Percentiles rank a stretch among this genome's conserved stretches.
phyloP scores from a whole-genome alignment of 2,329 filamentous ascomycete genomes.

The Aspergillus felis region DNA sequence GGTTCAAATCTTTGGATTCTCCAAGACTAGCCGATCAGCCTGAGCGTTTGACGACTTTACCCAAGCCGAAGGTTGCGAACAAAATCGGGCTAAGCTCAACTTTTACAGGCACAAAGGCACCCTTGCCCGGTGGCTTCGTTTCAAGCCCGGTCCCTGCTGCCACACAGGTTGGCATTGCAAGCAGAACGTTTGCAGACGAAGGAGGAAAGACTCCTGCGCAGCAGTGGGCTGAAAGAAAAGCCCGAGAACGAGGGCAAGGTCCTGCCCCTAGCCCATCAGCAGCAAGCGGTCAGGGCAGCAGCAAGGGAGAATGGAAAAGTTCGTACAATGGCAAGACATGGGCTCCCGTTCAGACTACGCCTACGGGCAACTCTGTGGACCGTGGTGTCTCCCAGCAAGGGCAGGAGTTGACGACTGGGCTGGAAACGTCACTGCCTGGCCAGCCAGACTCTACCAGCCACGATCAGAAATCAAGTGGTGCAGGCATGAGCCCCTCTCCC shows the following conservation, averaged over 20 bases:
- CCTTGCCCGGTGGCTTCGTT: constrained; percentile 66
- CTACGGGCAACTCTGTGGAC: constrained; percentile 60
- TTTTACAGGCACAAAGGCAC: constrained; percentile 87
- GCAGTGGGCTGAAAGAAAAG: constrained; percentile 97
- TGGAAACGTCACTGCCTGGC: constrained; percentile 51
- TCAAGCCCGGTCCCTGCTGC: constrained; percentile 58
- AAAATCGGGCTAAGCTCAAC: constrained; percentile 70
- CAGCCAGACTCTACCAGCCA: constrained; percentile 70
- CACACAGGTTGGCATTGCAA: constrained; percentile 67
- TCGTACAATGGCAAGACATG: constrained; percentile 86
- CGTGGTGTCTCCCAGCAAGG: constrained; percentile 55
- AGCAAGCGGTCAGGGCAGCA: constrained; percentile 55
- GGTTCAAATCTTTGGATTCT: constrained; percentile 69
- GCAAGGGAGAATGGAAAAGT: constrained; percentile 78
- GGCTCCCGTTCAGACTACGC: constrained; percentile 74
- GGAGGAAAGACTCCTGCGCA: constrained; percentile 96
- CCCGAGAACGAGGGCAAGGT: constrained; percentile 61
- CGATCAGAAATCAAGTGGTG: constrained; percentile 76
- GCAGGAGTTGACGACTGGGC: constrained; percentile 46
- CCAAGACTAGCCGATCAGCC: constrained; percentile 68
- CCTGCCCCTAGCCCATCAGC: constrained; percentile 46
- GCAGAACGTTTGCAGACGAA: constrained; percentile 89
- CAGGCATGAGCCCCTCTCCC: constrained; percentile 46
- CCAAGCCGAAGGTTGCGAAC: constrained; percentile 93
- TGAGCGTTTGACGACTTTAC: constrained; percentile 78